Conservation (phyloP, 2,329 filamentous ascomycete genomes). For the Piedraia hortae region DNA sequence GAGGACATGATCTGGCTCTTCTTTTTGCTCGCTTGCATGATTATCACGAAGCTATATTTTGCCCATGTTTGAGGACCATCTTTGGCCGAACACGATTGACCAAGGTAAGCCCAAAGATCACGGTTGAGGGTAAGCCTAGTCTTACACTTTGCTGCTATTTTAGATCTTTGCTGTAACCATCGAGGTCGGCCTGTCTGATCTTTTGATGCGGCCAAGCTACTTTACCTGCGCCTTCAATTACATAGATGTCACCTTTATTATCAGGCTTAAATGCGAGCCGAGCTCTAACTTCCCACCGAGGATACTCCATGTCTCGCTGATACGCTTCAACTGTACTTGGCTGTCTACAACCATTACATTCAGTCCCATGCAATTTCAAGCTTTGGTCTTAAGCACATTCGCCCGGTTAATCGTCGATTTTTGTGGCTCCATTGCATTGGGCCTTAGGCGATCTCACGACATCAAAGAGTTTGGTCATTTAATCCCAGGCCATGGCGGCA, state of each 20-base stretch:
- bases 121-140: conserved; percentile 36
- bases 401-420: conserved; percentile 92
- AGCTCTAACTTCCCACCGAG: conserved; percentile 76
- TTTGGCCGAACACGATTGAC: conserved; percentile 92
- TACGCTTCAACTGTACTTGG: conserved; percentile 35
- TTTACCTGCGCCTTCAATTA: conserved; percentile 97
- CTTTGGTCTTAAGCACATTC: conserved; percentile 70
- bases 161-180: conserved; percentile 89
- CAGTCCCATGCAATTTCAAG: conserved; percentile 79
- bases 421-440: conserved; percentile 92
- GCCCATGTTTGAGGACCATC: conserved; percentile 94
- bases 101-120: conserved; percentile 96
- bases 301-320: conserved; percentile 37
- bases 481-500: conserved; percentile 89
- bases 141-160: too few species aligned
- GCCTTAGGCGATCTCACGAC: conserved; percentile 94
- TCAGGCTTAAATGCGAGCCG: conserved; percentile 62
- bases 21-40: conserved; percentile 77
- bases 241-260: conserved; percentile 76
- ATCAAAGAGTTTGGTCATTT: conserved; percentile 99
- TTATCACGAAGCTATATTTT: conserved; percentile 97
- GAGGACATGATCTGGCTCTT: conserved; percentile 99
- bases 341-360: conserved; percentile 44
- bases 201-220: conserved; percentile 77
- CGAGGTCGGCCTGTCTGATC: conserved; percentile 51